Conservation (phyloP, 2,329 filamentous ascomycete genomes). For the Moelleriella libera region DNA sequence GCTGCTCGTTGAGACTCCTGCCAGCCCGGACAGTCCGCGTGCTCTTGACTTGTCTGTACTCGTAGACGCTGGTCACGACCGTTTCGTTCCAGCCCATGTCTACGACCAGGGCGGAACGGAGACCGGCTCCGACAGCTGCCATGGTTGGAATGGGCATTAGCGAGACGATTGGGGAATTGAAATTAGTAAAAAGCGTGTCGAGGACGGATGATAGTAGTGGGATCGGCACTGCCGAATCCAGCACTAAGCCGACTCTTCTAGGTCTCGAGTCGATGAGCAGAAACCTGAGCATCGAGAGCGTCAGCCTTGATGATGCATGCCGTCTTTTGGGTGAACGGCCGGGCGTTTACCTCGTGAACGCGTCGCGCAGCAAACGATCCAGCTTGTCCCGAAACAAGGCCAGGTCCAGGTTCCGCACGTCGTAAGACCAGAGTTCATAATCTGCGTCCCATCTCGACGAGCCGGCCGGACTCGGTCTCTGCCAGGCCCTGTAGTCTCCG, state of each 20-base stretch:
- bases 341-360: conserved; percentile 55
- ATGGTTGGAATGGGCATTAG: conserved; percentile 67
- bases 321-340: too few relatives aligned
- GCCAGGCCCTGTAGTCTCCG: conserved; percentile 70
- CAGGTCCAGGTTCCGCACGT: conserved; percentile 60
- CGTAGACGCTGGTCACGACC: conserved; percentile 71
- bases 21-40: conserved; percentile 61
- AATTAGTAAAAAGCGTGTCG: conserved; percentile 66
- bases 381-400: conserved; percentile 76
- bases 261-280: conserved; percentile 62
- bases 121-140: conserved; percentile 61
- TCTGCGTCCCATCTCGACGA: conserved; percentile 45
- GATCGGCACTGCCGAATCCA: conserved; percentile 67
- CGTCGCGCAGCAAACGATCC: conserved; percentile 67
- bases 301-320: neutral
- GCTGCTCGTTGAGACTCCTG: conserved; percentile 54
- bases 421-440: conserved; percentile 65
- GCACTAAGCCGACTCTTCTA: conserved; percentile 57
- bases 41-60: conserved; percentile 69
- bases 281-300: conserved; percentile 25
- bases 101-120: conserved; percentile 74
- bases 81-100: conserved; percentile 93
- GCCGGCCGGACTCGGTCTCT: conserved; percentile 30
- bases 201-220: conserved; percentile 63
- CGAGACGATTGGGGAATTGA: conserved; percentile 68